Conservation (phyloP, 2,329 filamentous ascomycete species). For the Phyllosticta citriasiana region DNA sequence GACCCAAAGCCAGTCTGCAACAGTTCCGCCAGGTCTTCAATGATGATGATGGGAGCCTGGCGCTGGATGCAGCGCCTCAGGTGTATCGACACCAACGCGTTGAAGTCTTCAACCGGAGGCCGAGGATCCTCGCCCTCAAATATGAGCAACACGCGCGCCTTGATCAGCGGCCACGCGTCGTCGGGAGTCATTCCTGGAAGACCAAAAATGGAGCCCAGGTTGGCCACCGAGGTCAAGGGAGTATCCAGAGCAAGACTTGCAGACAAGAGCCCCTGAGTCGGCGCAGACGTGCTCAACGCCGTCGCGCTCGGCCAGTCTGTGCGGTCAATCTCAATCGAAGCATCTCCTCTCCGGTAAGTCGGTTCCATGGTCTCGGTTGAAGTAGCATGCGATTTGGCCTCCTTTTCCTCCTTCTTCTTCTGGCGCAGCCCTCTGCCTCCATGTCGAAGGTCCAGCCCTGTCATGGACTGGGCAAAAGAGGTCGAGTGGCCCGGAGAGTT, state of each 20-base stretch:
- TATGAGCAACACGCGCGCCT: conserved; percentile 63
- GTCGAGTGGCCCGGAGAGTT: conserved; percentile 58
- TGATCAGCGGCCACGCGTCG: conserved; percentile 74
- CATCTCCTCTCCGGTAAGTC: conserved; percentile 24
- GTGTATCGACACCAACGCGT: conserved; percentile 67
- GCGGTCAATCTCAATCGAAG: conserved; percentile 29
- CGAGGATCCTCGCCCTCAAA: conserved; percentile 75
- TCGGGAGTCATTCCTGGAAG: conserved; percentile 46
- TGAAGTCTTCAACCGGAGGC: conserved; percentile 75
- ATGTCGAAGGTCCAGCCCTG: conserved; percentile 67
- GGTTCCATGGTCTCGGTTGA: conserved; percentile 26
- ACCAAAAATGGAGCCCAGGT: conserved; percentile 37
- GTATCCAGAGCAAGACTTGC: conserved; percentile 12
- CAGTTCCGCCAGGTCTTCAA: conserved; percentile 69
- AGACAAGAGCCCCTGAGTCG: conserved; percentile 12
- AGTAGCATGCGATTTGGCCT: conserved; percentile 27
- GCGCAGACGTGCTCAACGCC: conserved; percentile 17
- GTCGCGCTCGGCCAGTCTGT: conserved; percentile 26
- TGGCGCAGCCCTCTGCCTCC: conserved; percentile 67
- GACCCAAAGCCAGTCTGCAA: conserved; percentile 74
- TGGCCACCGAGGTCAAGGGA: conserved; percentile 24
- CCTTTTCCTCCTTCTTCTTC: conserved; percentile 51
- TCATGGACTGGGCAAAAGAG: conserved; percentile 73
- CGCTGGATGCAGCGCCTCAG: conserved; percentile 69
- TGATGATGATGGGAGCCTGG: conserved; percentile 56